Conservation (phyloP, 2,329 filamentous ascomycete species). For the Ceratocystis colombiana region DNA sequence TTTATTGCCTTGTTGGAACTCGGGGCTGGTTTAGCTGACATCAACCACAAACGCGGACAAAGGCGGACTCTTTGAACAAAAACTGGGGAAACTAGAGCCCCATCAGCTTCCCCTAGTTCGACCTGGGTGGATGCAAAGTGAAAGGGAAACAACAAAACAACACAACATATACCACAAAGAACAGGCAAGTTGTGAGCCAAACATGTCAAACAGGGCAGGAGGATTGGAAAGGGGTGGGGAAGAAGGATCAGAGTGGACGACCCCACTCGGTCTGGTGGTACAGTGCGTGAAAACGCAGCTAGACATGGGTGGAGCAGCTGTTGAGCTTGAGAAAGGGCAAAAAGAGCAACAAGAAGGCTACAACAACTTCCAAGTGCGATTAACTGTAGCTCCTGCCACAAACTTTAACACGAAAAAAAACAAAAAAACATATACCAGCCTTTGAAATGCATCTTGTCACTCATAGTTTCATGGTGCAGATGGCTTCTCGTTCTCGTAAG, state of each 20-base stretch:
- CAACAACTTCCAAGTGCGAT: neutral
- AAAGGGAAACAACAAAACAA: neutral
- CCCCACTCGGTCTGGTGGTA: constrained; percentile 11
- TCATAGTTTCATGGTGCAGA: no score
- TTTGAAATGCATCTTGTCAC: no score
- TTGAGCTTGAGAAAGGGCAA: constrained; percentile 16
- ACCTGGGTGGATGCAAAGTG: neutral
- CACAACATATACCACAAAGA: constrained; percentile 3
- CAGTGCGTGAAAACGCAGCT: constrained; percentile 15
- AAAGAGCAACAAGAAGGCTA: neutral
- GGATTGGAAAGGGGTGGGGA: constrained; percentile 14
- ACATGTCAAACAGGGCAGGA: constrained; percentile 10
- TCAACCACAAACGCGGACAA: constrained; percentile 3
- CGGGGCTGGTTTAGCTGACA: neutral
- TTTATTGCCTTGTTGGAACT: constrained; percentile 1
- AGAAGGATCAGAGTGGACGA: constrained; percentile 17
- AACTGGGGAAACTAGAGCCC: neutral
- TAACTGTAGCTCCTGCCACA: neutral
- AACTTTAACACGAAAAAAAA: neutral
- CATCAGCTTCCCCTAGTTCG: neutral
- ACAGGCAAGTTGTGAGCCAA: constrained; percentile 13
- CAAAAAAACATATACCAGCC: neutral
- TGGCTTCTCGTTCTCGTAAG: no score
- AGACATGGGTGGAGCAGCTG: constrained; percentile 13
- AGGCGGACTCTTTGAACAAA: neutral